A percentile compares a stretch with the other conserved stretches of the same genome.
Conservation (phyloP, 2,329 filamentous ascomycete genomes). For the Venturia effusa region DNA sequence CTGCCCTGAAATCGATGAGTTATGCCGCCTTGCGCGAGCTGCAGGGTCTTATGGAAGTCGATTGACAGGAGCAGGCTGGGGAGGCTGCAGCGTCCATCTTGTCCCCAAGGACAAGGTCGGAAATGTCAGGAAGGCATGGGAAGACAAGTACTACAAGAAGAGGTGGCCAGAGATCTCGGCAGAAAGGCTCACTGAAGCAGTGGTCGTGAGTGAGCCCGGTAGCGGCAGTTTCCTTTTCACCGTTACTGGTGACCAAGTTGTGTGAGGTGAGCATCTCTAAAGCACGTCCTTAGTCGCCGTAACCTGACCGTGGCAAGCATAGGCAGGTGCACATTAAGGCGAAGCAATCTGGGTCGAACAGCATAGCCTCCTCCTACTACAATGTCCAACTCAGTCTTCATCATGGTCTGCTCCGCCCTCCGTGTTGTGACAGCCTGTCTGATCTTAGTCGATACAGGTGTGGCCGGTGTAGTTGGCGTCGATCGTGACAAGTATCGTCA, state of each 20-base stretch:
- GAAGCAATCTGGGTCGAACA: not conserved
- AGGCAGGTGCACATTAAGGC: not conserved
- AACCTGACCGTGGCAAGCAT: not conserved
- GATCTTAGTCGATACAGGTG: not conserved
- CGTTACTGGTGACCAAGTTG: slow-evolving; percentile 5
- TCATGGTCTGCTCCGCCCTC: not conserved
- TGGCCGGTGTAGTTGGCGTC: too few species aligned
- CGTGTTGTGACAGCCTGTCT: not conserved
- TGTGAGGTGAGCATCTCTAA: not conserved
- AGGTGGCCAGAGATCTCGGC: slow-evolving; percentile 54
- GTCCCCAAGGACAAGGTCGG: slow-evolving; percentile 75
- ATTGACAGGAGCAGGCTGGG: slow-evolving; percentile 91
- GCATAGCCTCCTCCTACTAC: not conserved
- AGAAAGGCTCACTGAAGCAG: slow-evolving; percentile 65
- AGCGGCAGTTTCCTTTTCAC: slow-evolving; percentile 42
- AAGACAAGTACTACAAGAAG: slow-evolving; percentile 71
- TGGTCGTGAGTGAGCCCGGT: slow-evolving; percentile 82
- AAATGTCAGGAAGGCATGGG: slow-evolving; percentile 64
- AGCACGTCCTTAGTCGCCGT: not conserved
- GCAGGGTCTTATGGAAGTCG: slow-evolving; percentile 78
- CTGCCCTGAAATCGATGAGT: slow-evolving; percentile 80
- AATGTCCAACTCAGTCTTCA: not conserved
- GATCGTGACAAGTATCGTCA: not conserved
- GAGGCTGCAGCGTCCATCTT: slow-evolving; percentile 89
- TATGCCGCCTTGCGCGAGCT: slow-evolving; percentile 67